Percentiles rank a stretch among this genome's conserved stretches.
Evolutionary conservation across 805 yeast species (phyloP).

Genomic region (Ogataea degrootiae): DNA sequence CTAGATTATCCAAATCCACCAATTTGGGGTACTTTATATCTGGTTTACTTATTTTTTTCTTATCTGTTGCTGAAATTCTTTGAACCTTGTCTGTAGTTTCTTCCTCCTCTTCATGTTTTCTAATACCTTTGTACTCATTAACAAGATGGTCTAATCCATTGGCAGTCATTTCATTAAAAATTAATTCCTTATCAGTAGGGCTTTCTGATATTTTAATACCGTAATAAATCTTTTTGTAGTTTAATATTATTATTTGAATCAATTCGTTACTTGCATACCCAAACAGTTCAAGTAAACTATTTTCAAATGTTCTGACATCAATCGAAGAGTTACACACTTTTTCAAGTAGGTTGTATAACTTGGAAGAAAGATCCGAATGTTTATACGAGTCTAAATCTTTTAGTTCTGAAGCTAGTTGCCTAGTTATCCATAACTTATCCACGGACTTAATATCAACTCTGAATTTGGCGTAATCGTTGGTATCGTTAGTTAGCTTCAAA

Average conservation of each 20-base stretch:
- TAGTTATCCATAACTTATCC: conserved; percentile 48
- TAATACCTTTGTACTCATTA: conserved; percentile 34
- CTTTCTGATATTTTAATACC: conserved; percentile 23
- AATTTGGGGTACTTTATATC: conserved; percentile 35
- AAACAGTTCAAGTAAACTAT: conserved; percentile 47
- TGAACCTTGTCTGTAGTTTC: conserved; percentile 9
- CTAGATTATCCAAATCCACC: conserved; percentile 59
- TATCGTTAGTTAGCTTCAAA: conserved; percentile 10
- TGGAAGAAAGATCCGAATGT: conserved; percentile 32
- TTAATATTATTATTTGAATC: conserved; percentile 43
- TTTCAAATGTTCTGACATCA: conserved; percentile 44
- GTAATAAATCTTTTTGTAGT: conserved; percentile 30
- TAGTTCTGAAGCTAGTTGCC: conserved; percentile 36
- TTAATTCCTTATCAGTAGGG: conserved; percentile 29
- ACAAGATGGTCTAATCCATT: conserved; percentile 38
- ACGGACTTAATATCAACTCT: conserved; percentile 17
- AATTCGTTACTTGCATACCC: conserved; percentile 47
- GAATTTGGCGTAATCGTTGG: conserved; percentile 5
- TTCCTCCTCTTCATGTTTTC: conserved; percentile 8
- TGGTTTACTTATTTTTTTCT: conserved; percentile 1
- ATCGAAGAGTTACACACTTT: conserved; percentile 24
- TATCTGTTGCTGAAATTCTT: conserved; percentile 6
- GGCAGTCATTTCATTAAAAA: conserved; percentile 41
- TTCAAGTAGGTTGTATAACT: conserved; percentile 38
- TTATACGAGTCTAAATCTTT: conserved; percentile 34